These are phyloP conservation scores for Phytopythium helicoides DNA, from an alignment of 352 stramenopile genomes.

Conservation along the genomic window DNA sequence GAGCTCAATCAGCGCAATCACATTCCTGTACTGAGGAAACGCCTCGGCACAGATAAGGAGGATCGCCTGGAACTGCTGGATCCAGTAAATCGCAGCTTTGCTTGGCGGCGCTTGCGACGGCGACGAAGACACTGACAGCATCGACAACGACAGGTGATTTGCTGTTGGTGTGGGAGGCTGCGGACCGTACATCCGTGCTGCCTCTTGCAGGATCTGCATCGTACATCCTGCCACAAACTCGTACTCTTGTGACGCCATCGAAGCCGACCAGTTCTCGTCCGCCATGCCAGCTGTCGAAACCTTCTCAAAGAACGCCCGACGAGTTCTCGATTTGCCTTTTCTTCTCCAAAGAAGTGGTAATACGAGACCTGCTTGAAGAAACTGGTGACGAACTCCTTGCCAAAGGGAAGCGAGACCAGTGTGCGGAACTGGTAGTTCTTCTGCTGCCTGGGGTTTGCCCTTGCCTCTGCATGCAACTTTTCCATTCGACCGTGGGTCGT, in stretches of 20 bases:
- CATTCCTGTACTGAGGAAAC: slow-evolving; percentile 63
- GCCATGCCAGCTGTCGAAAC: slow-evolving; percentile 66
- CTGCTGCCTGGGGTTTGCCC: slow-evolving; percentile 51
- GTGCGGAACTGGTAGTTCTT: slow-evolving; percentile 73
- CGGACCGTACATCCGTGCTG: slow-evolving; percentile 65
- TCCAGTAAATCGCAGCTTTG: slow-evolving; percentile 72
- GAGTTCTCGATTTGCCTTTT: slow-evolving; percentile 71
- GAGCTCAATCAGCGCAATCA: slow-evolving; percentile 73
- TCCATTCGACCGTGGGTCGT: slow-evolving; percentile 50
- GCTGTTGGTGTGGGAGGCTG: slow-evolving; percentile 28
- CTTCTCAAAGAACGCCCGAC: slow-evolving; percentile 83
- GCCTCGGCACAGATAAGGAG: slow-evolving; percentile 60
- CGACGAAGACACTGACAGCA: slow-evolving; percentile 30
- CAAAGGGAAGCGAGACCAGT: slow-evolving; percentile 69
- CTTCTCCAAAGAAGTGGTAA: slow-evolving; percentile 64
- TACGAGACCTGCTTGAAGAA: slow-evolving; percentile 76
- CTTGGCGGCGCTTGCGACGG: slow-evolving; percentile 31
- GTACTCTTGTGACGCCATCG: slow-evolving; percentile 35
- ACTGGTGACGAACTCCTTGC: slow-evolving; percentile 51
- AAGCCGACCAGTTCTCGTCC: slow-evolving; percentile 55
- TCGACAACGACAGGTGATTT: slow-evolving; percentile 36
- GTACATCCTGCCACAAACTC: slow-evolving; percentile 56
- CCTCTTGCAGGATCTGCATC: slow-evolving; percentile 76
- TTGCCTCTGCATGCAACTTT: slow-evolving; percentile 34
- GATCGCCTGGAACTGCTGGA: slow-evolving; percentile 77